phyloP scores from a whole-genome alignment of 768 basidiomycete genomes.

The Collybia sordida region DNA sequence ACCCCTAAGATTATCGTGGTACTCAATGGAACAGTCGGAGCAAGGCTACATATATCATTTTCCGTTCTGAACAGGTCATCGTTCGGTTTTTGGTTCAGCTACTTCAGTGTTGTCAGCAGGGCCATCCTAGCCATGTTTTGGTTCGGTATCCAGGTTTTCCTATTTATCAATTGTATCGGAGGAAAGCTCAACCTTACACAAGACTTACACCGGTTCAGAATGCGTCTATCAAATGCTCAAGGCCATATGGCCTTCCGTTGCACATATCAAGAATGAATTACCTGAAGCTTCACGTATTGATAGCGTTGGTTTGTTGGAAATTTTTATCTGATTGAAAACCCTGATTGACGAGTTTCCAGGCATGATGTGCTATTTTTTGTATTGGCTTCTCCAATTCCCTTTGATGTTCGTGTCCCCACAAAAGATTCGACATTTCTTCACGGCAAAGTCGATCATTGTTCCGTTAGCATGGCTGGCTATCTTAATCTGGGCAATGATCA shows the following conservation, averaged over 20 bases:
- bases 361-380: constrained; percentile 76
- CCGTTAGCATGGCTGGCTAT: constrained; percentile 68
- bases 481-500: constrained; percentile 77
- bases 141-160: constrained; percentile 67
- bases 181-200: no score
- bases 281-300: constrained; percentile 60
- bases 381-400: constrained; percentile 77
- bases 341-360: constrained; percentile 32
- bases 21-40: constrained; percentile 76
- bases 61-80: constrained; percentile 79
- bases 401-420: constrained; percentile 78
- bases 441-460: constrained; percentile 64
- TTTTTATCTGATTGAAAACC: neutral
- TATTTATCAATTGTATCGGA: neutral
- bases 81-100: constrained; percentile 89
- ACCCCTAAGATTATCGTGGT: constrained; percentile 51
- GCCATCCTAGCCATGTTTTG: constrained; percentile 79
- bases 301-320: constrained; percentile 44
- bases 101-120: constrained; percentile 80
- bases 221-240: constrained; percentile 81
- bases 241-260: constrained; percentile 79
- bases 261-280: constrained; percentile 63
- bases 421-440: constrained; percentile 74
- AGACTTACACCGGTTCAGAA: constrained; percentile 66
- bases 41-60: constrained; percentile 76